A percentile compares a stretch with the other conserved stretches of the same genome.
Conservation (phyloP, 2,329 filamentous ascomycete genomes). For the Capronia epimyces region DNA sequence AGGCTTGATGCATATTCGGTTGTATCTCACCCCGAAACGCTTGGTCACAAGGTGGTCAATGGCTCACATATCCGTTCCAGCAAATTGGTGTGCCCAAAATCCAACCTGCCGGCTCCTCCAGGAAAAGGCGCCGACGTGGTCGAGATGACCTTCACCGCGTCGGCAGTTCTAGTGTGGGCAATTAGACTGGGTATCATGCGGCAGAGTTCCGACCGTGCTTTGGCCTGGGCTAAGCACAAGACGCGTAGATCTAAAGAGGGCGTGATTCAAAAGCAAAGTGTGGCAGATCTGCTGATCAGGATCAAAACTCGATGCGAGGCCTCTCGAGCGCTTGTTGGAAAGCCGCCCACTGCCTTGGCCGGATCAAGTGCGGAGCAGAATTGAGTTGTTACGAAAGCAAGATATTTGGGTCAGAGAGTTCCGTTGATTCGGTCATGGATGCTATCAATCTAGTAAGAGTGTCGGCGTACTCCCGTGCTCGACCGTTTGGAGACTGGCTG, state of each 20-base stretch:
- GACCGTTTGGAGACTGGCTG: slow-evolving; percentile 43
- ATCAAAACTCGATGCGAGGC: slow-evolving; percentile 51
- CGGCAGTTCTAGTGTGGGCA: slow-evolving; percentile 49
- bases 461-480: slow-evolving; percentile 41
- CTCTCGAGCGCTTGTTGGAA: slow-evolving; percentile 50
- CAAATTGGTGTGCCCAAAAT: slow-evolving; percentile 45
- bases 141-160: slow-evolving; percentile 41
- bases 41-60: slow-evolving; percentile 46
- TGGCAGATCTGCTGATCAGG: slow-evolving; percentile 49
- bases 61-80: slow-evolving; percentile 48
- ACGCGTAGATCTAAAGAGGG: slow-evolving; percentile 42
- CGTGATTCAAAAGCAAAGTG: slow-evolving; percentile 47
- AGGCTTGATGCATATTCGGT: slow-evolving; percentile 42
- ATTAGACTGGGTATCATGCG: slow-evolving; percentile 53
- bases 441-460: slow-evolving; percentile 51
- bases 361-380: slow-evolving; percentile 42
- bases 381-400: slow-evolving; percentile 49
- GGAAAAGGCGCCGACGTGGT: slow-evolving; percentile 43
- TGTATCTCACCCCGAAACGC: slow-evolving; percentile 42
- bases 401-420: slow-evolving; percentile 48
- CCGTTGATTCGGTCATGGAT: slow-evolving; percentile 46
- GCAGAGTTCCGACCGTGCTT: slow-evolving; percentile 48
- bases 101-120: slow-evolving; percentile 45
- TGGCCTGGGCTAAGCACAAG: slow-evolving; percentile 48
- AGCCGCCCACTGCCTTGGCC: slow-evolving; percentile 43